Percentiles rank a stretch among this genome's conserved stretches.
phyloP scores from a whole-genome alignment of 2,329 filamentous ascomycete species.

The Penicillium sp. region DNA sequence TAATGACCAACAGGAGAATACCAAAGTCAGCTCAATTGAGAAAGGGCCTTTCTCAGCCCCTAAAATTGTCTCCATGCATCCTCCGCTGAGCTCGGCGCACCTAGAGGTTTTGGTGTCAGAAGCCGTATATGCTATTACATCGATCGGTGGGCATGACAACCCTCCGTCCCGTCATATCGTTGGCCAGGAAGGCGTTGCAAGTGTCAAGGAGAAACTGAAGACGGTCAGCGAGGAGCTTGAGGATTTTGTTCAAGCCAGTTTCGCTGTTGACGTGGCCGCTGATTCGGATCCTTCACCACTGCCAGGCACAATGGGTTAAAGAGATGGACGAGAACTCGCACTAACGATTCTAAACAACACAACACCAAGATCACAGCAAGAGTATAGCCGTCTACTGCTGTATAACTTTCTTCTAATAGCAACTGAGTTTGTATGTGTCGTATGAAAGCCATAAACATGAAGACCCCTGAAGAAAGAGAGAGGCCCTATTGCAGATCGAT shows the following conservation, averaged over 20 bases:
- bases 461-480: no score
- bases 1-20: slow-evolving; percentile 17
- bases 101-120: slow-evolving; percentile 76
- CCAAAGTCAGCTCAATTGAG: slow-evolving; percentile 26
- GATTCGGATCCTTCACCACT: slow-evolving; percentile 28
- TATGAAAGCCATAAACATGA: no score
- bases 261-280: slow-evolving; percentile 65
- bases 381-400: no score
- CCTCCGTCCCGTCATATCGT: slow-evolving; percentile 93
- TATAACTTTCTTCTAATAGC: no score
- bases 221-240: slow-evolving; percentile 94
- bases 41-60: slow-evolving; percentile 38
- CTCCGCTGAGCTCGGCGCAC: slow-evolving; percentile 65
- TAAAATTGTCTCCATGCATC: slow-evolving; percentile 66
- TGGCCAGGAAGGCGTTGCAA: slow-evolving; percentile 78
- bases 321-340: background rate
- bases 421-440: no score
- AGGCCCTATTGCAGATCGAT: no score
- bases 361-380: no score
- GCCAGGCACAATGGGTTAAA: background rate
- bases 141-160: slow-evolving; percentile 93
- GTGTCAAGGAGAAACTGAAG: slow-evolving; percentile 93
- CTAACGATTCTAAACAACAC: no score
- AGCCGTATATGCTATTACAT: slow-evolving; percentile 84
- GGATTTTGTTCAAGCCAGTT: slow-evolving; percentile 88